Evolutionary conservation across 208 protist genomes (phyloP).

Genomic region (Crithidia expoeki): DNA sequence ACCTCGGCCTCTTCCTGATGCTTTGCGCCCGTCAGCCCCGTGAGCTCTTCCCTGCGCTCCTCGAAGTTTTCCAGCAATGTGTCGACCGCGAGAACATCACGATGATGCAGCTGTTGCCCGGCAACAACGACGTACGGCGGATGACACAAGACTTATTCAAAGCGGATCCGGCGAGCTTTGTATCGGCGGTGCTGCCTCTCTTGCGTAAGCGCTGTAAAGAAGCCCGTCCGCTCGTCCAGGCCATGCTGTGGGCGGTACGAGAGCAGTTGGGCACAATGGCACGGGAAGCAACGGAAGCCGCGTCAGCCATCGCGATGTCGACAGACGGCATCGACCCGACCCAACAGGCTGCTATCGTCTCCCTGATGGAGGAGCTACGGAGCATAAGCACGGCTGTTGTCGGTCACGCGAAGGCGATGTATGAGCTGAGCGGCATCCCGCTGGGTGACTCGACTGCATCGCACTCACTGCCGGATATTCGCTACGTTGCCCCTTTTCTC

Average conservation of each 20-base stretch:
- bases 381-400: constrained; percentile 45
- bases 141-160: constrained; percentile 69
- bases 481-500: constrained; percentile 79
- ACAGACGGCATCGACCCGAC: constrained; percentile 9
- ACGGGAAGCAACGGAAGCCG: constrained; percentile 9
- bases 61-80: constrained; percentile 73
- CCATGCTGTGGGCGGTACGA: constrained; percentile 63
- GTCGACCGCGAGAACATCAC: constrained; percentile 51
- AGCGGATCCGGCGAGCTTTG: constrained; percentile 47
- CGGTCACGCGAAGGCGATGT: constrained; percentile 64
- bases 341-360: not conserved
- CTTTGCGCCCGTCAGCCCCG: constrained; percentile 77
- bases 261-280: constrained; percentile 52
- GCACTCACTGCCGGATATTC: constrained; percentile 53
- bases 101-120: constrained; percentile 59
- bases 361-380: constrained; percentile 26
- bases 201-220: constrained; percentile 64
- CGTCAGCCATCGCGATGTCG: not conserved
- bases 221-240: constrained; percentile 66
- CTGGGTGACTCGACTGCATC: constrained; percentile 19
- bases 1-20: constrained; percentile 75
- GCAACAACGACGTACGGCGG: constrained; percentile 58
- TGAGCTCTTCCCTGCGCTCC: constrained; percentile 63
- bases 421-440: constrained; percentile 58
- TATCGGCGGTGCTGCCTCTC: constrained; percentile 60